Percentiles rank a stretch among this genome's conserved stretches.
These are phyloP conservation scores for Phaeoacremonium minimum DNA, from an alignment of 2,329 filamentous ascomycete genomes.

Conservation along the genomic window DNA sequence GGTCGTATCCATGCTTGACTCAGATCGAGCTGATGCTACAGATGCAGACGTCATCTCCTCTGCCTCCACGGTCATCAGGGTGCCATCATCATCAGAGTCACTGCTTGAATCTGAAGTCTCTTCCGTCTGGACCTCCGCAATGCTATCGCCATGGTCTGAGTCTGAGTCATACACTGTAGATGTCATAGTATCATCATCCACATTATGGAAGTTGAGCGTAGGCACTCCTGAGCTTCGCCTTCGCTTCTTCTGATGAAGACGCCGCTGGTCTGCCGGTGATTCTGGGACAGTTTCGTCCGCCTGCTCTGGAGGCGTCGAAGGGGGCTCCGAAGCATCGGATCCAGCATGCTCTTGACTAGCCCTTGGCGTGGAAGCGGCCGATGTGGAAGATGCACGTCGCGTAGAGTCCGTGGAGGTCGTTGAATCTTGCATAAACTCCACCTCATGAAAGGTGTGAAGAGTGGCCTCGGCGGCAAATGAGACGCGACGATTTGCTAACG, in stretches of 20 bases:
- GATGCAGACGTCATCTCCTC: conserved; percentile 73
- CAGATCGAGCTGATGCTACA: conserved; percentile 55
- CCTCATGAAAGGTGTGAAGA: conserved; percentile 92
- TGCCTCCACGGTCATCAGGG: conserved; percentile 77
- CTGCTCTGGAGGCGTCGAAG: conserved; percentile 59
- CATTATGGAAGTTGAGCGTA: conserved; percentile 59
- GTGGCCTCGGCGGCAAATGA: conserved; percentile 98
- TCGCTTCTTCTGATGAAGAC: conserved; percentile 56
- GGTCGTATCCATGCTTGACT: conserved; percentile 59
- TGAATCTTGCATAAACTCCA: conserved; percentile 84
- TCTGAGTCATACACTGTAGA: conserved; percentile 76
- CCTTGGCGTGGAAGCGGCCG: conserved; percentile 19
- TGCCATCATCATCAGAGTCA: conserved; percentile 64
- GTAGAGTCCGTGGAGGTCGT: conserved; percentile 77
- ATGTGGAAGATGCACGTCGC: conserved; percentile 63
- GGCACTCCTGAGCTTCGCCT: conserved; percentile 65
- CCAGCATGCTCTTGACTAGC: conserved; percentile 22
- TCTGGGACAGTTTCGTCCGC: conserved; percentile 52
- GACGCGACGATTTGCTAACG: conserved; percentile 85
- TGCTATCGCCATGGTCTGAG: conserved; percentile 50
- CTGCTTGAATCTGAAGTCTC: conserved; percentile 40
- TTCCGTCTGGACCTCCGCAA: conserved; percentile 52
- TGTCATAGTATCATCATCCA: conserved; percentile 63
- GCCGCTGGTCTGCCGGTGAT: conserved; percentile 62
- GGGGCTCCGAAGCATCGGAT: conserved; percentile 49